Percentiles rank a stretch among this genome's conserved stretches.
Evolutionary conservation across 179 eudicot genomes (phyloP).

Genomic region (Patellifolia procumbens): DNA sequence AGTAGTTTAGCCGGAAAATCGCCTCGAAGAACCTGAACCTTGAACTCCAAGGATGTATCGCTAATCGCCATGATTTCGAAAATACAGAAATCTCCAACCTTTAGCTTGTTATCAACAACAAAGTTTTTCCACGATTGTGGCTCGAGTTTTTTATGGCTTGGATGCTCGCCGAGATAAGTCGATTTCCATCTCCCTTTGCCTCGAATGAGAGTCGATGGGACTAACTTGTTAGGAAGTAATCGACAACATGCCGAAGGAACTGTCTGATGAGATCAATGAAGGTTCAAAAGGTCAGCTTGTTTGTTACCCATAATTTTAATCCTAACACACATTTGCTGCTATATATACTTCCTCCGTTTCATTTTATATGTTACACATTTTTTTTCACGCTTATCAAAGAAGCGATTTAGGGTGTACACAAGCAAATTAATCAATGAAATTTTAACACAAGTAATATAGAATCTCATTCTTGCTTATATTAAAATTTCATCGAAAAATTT

Average conservation of each 20-base stretch:
- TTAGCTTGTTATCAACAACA: constrained; percentile 41
- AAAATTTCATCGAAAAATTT: no score
- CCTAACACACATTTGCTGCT: not conserved
- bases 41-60: constrained; percentile 23
- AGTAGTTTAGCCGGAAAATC: constrained; percentile 39
- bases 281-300: not conserved
- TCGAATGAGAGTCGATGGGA: constrained; percentile 30
- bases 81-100: constrained; percentile 48
- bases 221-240: constrained; percentile 17
- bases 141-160: constrained; percentile 19
- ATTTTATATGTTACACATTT: no score
- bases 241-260: constrained; percentile 27
- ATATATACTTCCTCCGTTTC: not conserved
- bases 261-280: constrained; percentile 18
- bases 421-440: no score
- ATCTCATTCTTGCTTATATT: no score
- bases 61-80: constrained; percentile 41
- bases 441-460: no score
- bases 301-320: not conserved
- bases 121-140: constrained; percentile 32
- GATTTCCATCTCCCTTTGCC: constrained; percentile 39
- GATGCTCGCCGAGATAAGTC: constrained; percentile 17
- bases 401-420: no score
- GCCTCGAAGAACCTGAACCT: constrained; percentile 55
- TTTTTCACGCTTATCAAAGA: no score